Percentiles rank a stretch among this genome's conserved stretches.
Conservation (phyloP, 352 stramenopile genomes). For the Globisporangium rhizosaccharum region DNA sequence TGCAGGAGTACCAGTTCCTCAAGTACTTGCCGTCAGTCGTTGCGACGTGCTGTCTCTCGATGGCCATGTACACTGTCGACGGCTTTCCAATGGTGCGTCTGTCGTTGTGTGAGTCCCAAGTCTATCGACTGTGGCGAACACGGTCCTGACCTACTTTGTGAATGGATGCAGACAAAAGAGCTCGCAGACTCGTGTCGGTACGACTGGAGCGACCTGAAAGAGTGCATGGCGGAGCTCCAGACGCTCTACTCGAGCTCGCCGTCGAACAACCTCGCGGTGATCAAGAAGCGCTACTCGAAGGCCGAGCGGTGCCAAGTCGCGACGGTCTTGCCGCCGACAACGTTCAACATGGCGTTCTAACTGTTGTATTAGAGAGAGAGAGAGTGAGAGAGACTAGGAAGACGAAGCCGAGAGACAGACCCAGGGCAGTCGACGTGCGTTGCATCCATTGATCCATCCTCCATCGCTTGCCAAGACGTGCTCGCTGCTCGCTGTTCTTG, state of each 20-base stretch:
- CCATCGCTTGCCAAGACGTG: neutral
- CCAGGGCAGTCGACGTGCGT: neutral
- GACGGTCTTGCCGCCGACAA: conserved; percentile 56
- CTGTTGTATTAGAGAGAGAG: conserved; percentile 13
- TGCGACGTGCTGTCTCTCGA: conserved; percentile 74
- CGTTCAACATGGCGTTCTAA: conserved; percentile 85
- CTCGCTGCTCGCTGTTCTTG: neutral
- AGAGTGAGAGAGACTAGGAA: conserved; percentile 6
- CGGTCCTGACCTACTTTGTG: neutral
- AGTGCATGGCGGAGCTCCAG: conserved; percentile 80
- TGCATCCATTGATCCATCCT: neutral
- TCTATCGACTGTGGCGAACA: neutral
- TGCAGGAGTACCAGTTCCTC: conserved; percentile 88
- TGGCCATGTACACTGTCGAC: conserved; percentile 83
- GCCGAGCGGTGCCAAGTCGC: conserved; percentile 77
- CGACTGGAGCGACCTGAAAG: conserved; percentile 68
- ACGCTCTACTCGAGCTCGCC: conserved; percentile 77
- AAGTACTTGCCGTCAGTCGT: conserved; percentile 84
- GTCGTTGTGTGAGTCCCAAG: neutral
- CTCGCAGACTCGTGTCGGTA: conserved; percentile 78
- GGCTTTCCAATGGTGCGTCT: conserved; percentile 63
- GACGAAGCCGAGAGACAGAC: neutral
- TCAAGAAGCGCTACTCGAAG: conserved; percentile 89
- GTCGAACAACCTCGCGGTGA: conserved; percentile 79
- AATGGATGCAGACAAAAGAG: conserved; percentile 53